Evolutionary conservation across 371 early-diverging fungal genomes (phyloP), one percentile per base, ranked within the genome.

Genomic region (Mucor lusitanicus): DNA sequence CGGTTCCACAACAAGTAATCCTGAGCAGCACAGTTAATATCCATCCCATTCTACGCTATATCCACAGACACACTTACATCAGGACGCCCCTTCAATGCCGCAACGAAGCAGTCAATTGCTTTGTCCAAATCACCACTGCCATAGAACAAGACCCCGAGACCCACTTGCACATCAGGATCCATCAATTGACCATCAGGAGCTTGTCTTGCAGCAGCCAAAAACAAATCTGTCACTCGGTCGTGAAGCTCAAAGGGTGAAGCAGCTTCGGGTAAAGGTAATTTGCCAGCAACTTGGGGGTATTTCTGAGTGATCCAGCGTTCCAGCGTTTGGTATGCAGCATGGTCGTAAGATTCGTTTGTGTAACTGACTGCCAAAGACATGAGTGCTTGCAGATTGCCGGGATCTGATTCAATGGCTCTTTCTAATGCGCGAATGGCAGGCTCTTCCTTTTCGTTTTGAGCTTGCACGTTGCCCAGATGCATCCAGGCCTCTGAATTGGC

Each of bases 1-100:
- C 92, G 91, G 81, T 97, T 97, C 97, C 97, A 99, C 59, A 97
- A 83, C 75, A 96, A 83, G 82, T 97, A 97, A 75, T 99, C 97
- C 87, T 91, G 74, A 19, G 55, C 6, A 54, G 17, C 6, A 44
- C 17, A 2, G 25, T 59, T 13, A 37, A 12, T 40, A 39, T 59
- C 17, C 9, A 40, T 59, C 32, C 13, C 7, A n/a, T 19, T 19
- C 7, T n/a, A 7, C 19, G 3, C 30, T 30, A 3, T 30, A 6
- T 6, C n/a, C n/a, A 42, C 42, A 13, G 11, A 50, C 37, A 13
- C 7, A 66, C 81, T 82, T 83, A 92, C 92, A 68, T 94, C 87
- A 21, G 98, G 98, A n/a, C 94, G 84, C n/a, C 88, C 87, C 54
- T 91, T 88, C 44, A 99, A 76, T 39, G 98, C 97, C 4, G 97